Evolutionary conservation across 2,329 filamentous ascomycete species (phyloP).

Genomic region (Knoxdaviesia proteae): DNA sequence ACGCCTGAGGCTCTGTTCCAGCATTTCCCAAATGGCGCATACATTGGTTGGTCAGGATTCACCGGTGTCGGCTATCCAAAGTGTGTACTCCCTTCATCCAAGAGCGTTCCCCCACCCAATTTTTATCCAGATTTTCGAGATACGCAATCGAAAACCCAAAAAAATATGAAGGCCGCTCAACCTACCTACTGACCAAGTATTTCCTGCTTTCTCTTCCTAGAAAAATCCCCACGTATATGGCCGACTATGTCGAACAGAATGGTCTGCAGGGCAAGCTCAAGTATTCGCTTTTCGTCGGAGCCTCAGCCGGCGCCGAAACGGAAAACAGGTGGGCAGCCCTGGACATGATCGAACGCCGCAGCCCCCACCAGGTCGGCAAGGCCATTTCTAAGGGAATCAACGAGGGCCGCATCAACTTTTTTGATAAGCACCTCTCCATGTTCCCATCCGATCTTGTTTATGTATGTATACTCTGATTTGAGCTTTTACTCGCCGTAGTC

Average conservation of each 20-base stretch:
- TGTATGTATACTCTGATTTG: slow-evolving; percentile 17
- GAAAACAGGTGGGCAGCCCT: slow-evolving; percentile 79
- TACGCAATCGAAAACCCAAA: too few species aligned
- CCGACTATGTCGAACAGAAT: slow-evolving; percentile 79
- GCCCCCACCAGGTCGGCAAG: slow-evolving; percentile 79
- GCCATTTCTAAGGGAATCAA: slow-evolving; percentile 82
- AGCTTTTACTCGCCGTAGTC: not conserved
- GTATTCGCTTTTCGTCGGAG: slow-evolving; percentile 74
- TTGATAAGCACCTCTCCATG: slow-evolving; percentile 87
- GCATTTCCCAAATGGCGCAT: slow-evolving; percentile 66
- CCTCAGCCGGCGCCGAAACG: slow-evolving; percentile 75
- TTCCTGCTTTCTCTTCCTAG: slow-evolving; percentile 18
- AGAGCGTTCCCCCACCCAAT: not conserved
- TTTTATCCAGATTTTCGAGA: not conserved
- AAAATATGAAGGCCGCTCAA: too few species aligned
- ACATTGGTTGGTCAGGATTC: slow-evolving; percentile 81
- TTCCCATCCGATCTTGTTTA: slow-evolving; percentile 76
- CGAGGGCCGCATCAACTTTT: slow-evolving; percentile 72
- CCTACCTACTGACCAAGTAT: not conserved
- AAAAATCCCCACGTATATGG: slow-evolving; percentile 65
- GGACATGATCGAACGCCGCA: slow-evolving; percentile 75
- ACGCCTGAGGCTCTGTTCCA: slow-evolving; percentile 61
- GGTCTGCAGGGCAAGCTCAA: slow-evolving; percentile 63
- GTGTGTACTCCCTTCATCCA: slow-evolving; percentile 12
- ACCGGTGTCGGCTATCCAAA: slow-evolving; percentile 81